These are phyloP conservation scores for Pyrenophora graminea DNA, from an alignment of 2,329 filamentous ascomycete species.

Conservation along the genomic window DNA sequence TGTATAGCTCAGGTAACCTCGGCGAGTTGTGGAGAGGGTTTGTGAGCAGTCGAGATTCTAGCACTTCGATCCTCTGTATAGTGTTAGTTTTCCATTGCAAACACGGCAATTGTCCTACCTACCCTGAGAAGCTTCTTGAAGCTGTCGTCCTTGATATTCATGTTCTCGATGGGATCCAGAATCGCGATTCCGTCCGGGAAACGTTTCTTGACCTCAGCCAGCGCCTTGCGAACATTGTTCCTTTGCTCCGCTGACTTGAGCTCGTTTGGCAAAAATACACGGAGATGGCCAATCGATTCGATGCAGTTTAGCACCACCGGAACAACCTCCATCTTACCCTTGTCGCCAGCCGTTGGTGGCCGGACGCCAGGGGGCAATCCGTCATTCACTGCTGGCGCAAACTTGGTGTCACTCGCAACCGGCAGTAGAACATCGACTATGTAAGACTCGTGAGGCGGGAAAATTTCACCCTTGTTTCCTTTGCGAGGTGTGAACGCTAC, in stretches of 20 bases:
- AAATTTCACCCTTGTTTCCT: slow-evolving; percentile 65
- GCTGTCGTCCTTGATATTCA: slow-evolving; percentile 87
- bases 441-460: slow-evolving; percentile 76
- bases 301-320: slow-evolving; percentile 86
- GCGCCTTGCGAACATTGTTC: slow-evolving; percentile 66
- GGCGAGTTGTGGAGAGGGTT: slow-evolving; percentile 93
- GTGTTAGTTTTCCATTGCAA: slow-evolving; percentile 14
- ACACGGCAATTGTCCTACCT: slow-evolving; percentile 28
- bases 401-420: slow-evolving; percentile 59
- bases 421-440: slow-evolving; percentile 80
- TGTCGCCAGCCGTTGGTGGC: slow-evolving; percentile 65
- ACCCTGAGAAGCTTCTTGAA: slow-evolving; percentile 86
- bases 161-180: slow-evolving; percentile 92
- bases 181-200: slow-evolving; percentile 92
- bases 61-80: slow-evolving; percentile 85
- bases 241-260: slow-evolving; percentile 69
- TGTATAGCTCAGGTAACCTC: slow-evolving; percentile 79
- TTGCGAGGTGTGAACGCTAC: slow-evolving; percentile 72
- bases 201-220: slow-evolving; percentile 80
- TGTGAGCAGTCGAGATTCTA: slow-evolving; percentile 84
- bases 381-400: slow-evolving; percentile 63
- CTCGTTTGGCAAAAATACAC: slow-evolving; percentile 81
- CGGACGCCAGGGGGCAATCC: slow-evolving; percentile 67
- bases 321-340: slow-evolving; percentile 76
- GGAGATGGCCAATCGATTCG: slow-evolving; percentile 80